phyloP scores from a whole-genome alignment of 2,329 filamentous ascomycete species.

The Fusarium gaditjirri region DNA sequence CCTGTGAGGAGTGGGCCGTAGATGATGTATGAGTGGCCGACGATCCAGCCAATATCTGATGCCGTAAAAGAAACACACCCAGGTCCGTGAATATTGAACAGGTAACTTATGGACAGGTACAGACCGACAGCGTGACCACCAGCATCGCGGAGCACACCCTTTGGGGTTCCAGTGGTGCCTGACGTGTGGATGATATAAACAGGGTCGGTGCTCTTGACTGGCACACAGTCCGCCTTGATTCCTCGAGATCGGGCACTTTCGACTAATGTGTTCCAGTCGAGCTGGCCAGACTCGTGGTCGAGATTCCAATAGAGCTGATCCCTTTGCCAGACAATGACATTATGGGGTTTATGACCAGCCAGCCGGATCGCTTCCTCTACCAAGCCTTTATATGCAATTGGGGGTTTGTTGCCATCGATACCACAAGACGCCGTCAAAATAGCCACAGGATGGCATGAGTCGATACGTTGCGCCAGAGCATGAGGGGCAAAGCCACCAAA shows the following conservation, averaged over 20 bases:
- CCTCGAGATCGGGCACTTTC: conserved; percentile 75
- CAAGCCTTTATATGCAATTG: conserved; percentile 79
- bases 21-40: conserved; percentile 79
- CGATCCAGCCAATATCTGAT: conserved; percentile 89
- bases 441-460: conserved; percentile 78
- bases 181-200: conserved; percentile 94
- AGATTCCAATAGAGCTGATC: conserved; percentile 80
- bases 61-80: conserved; percentile 80
- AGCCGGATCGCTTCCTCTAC: conserved; percentile 77
- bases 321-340: conserved; percentile 85
- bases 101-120: conserved; percentile 81
- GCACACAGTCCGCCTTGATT: conserved; percentile 77
- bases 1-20: conserved; percentile 89
- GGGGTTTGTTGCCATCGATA: conserved; percentile 85
- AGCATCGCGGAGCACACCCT: conserved; percentile 84
- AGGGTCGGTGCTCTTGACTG: conserved; percentile 79
- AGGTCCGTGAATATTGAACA: conserved; percentile 84
- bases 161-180: conserved; percentile 83
- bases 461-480: conserved; percentile 88
- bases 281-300: conserved; percentile 73
- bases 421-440: conserved; percentile 93
- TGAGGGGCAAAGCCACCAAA: conserved; percentile 90
- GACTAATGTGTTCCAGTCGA: conserved; percentile 82
- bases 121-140: conserved; percentile 89
- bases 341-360: conserved; percentile 75